phyloP scores from a whole-genome alignment of 179 eudicot species.

The Corrigiola litoralis region DNA sequence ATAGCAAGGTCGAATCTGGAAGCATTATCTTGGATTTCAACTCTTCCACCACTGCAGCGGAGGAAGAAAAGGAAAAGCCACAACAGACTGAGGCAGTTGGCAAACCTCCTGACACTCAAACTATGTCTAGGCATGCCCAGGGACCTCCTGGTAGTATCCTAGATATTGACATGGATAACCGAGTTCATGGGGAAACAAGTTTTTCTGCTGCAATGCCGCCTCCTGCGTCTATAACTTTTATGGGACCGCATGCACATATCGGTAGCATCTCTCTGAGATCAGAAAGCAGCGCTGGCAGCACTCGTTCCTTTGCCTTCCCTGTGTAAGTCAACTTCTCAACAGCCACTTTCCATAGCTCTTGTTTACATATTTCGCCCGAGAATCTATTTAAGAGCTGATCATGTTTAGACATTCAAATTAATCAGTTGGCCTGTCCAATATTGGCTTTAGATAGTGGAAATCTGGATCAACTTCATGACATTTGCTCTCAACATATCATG shows the following conservation, averaged over 20 bases:
- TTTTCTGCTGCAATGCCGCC: conserved; percentile 50
- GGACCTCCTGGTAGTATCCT: conserved; percentile 13
- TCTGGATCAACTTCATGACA: background rate
- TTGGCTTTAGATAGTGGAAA: too few relatives aligned
- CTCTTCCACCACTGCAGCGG: conserved; percentile 19
- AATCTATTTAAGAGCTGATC: too few relatives aligned
- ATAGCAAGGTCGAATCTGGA: conserved; percentile 53
- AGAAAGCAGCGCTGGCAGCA: conserved; percentile 83
- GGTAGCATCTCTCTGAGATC: conserved; percentile 79
- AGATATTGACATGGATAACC: conserved; percentile 19
- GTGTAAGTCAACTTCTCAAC: conserved; percentile 41
- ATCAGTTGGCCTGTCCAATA: background rate
- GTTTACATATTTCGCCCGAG: too few relatives aligned
- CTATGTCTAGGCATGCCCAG: conserved; percentile 29
- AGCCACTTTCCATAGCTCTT: background rate
- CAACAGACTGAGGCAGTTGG: conserved; percentile 13
- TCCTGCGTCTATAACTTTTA: conserved; percentile 47
- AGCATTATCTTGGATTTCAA: conserved; percentile 62
- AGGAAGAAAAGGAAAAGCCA: conserved; percentile 17
- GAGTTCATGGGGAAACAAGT: conserved; percentile 56
- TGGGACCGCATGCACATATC: conserved; percentile 43
- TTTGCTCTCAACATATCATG: too few relatives aligned
- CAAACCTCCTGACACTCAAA: conserved; percentile 24
- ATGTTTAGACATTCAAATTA: too few relatives aligned
- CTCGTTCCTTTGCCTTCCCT: conserved; percentile 93